A percentile compares a stretch with the other conserved stretches of the same genome.
Conservation (phyloP, 306 rosid genomes). For the Lathyrus tuberosus region DNA sequence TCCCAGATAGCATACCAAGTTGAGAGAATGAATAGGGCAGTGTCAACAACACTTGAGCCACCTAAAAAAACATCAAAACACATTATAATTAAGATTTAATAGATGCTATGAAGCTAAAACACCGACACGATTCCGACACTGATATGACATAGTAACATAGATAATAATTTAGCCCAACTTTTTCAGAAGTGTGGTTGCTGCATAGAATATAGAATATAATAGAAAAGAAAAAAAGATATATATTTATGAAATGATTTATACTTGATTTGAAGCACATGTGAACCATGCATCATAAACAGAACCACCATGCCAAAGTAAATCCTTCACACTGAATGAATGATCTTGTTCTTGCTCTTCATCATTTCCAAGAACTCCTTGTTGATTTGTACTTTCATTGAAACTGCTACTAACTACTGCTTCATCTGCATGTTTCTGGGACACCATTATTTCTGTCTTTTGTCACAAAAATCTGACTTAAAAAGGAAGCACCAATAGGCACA, state of each 20-base stretch:
- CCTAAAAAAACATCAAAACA: constrained; percentile 44
- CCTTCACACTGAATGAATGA: constrained; percentile 60
- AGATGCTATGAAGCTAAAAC: too few species aligned
- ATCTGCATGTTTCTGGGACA: constrained; percentile 79
- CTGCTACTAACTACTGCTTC: constrained; percentile 74
- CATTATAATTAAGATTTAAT: not conserved
- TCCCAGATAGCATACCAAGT: constrained; percentile 82
- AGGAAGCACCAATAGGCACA: too few species aligned
- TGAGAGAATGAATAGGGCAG: constrained; percentile 93
- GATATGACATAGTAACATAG: too few species aligned
- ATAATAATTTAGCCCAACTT: too few species aligned
- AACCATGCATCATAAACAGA: constrained; percentile 98
- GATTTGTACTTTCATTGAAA: constrained; percentile 51
- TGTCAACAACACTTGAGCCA: constrained; percentile 91
- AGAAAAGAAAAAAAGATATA: too few species aligned
- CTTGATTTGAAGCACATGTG: constrained; percentile 97
- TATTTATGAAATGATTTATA: constrained; percentile 28
- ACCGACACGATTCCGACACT: too few species aligned
- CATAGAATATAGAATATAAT: too few species aligned
- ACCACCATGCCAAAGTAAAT: constrained; percentile 91
- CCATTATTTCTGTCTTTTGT: constrained; percentile 56
- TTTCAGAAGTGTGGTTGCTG: too few species aligned
- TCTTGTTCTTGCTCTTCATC: constrained; percentile 16
- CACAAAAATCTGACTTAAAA: not conserved
- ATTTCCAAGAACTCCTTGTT: constrained; percentile 28